A percentile compares a stretch with the other conserved stretches of the same genome.
Evolutionary conservation across 164 flowering plant genomes (phyloP).

Genomic region (Echeveria elegans): DNA sequence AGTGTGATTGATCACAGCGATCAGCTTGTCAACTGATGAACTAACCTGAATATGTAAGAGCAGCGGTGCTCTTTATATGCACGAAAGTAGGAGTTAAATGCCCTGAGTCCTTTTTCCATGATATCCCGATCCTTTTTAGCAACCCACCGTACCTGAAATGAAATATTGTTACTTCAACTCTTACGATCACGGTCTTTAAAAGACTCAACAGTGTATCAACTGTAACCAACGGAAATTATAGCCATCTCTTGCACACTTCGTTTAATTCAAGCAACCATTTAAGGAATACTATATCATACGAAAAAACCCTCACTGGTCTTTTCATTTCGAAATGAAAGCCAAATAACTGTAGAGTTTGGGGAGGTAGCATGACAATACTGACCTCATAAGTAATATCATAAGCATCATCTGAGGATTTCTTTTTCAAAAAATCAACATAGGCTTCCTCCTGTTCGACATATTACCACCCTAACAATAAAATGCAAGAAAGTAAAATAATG

Average conservation of each 20-base stretch:
- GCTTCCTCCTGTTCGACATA: constrained; percentile 62
- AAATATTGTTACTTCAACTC: not conserved
- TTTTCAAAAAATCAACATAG: constrained; percentile 81
- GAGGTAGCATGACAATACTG: too few species aligned
- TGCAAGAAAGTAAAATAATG: not conserved
- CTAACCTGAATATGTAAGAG: constrained; percentile 85
- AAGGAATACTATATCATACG: too few species aligned
- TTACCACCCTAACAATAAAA: not conserved
- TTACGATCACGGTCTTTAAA: not conserved
- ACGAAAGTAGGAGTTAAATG: constrained; percentile 85
- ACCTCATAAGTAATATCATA: constrained; percentile 67
- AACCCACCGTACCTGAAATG: constrained; percentile 59
- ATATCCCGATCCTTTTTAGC: constrained; percentile 87
- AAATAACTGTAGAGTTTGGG: too few species aligned
- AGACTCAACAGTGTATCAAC: too few species aligned
- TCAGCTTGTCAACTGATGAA: not conserved
- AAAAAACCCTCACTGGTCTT: too few species aligned
- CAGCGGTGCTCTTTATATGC: constrained; percentile 96
- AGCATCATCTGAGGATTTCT: constrained; percentile 39
- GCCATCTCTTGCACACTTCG: too few species aligned
- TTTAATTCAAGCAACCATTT: too few species aligned
- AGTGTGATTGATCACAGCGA: not conserved
- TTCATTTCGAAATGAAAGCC: too few species aligned
- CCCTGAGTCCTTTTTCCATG: constrained; percentile 86
- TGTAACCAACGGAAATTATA: too few species aligned